phyloP scores from a whole-genome alignment of 768 basidiomycete genomes.

The Ramaria rubella region DNA sequence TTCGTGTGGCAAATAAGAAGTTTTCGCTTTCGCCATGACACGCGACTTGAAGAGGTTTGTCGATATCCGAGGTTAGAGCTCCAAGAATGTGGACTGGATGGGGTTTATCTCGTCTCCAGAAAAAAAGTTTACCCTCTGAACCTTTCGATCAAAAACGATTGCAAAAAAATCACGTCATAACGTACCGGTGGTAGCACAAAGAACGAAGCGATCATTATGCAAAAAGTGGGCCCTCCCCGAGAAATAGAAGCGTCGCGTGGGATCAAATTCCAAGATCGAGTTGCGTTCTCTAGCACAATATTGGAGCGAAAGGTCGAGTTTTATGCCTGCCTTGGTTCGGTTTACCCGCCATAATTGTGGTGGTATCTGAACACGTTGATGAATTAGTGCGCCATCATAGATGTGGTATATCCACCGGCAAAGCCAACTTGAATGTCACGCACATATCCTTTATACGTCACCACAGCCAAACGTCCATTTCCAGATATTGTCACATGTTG shows the following conservation, averaged over 20 bases:
- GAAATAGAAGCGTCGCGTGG: neutral
- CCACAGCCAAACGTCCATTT: neutral
- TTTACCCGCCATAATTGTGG: neutral
- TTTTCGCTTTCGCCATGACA: neutral
- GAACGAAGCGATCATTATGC: neutral
- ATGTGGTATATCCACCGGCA: no score
- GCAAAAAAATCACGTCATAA: neutral
- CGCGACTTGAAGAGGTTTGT: neutral
- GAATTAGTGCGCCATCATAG: neutral
- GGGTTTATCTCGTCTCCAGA: neutral
- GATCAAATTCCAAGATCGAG: neutral
- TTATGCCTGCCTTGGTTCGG: neutral
- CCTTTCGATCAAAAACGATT: neutral
- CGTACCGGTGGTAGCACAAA: neutral
- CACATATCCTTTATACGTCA: neutral
- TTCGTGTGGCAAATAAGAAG: slow-evolving; percentile 1
- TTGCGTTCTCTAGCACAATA: neutral
- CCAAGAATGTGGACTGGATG: neutral
- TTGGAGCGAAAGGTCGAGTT: neutral
- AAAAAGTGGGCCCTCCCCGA: neutral
- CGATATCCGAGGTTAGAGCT: neutral
- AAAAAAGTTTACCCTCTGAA: neutral
- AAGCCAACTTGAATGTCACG: neutral
- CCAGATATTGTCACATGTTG: slow-evolving; percentile 2
- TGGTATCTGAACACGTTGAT: neutral